Evolutionary conservation across 345 rosid species (phyloP).

Genomic region (Litchi chinensis): DNA sequence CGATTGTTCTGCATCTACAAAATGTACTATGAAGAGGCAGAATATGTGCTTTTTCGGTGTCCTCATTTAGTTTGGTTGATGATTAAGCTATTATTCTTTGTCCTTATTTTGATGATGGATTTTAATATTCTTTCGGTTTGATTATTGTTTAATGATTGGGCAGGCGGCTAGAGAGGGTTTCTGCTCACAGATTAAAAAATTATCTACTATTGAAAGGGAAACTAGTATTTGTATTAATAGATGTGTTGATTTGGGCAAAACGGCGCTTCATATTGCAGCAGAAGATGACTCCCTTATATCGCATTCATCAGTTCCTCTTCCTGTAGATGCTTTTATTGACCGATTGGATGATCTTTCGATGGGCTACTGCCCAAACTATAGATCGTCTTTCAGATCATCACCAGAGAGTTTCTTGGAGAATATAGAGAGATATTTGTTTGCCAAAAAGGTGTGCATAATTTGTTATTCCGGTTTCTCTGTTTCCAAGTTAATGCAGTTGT

Average conservation of each 20-base stretch:
- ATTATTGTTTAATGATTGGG: constrained; percentile 9
- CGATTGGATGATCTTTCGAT: constrained; percentile 64
- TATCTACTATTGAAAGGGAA: constrained; percentile 54
- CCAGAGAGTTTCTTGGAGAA: constrained; percentile 51
- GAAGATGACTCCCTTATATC: constrained; percentile 71
- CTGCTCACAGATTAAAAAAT: constrained; percentile 34
- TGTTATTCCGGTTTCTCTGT: not conserved
- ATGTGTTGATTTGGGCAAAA: constrained; percentile 55
- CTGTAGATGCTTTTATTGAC: constrained; percentile 56
- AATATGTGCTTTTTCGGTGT: not conserved
- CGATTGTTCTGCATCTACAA: not conserved
- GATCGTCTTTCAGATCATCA: constrained; percentile 36
- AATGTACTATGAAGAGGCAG: not conserved
- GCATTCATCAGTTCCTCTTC: constrained; percentile 66
- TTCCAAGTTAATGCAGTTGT: not conserved
- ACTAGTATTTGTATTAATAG: constrained; percentile 61
- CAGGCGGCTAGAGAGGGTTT: constrained; percentile 57
- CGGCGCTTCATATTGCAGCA: constrained; percentile 62
- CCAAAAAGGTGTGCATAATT: constrained; percentile 45
- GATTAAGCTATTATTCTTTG: not conserved
- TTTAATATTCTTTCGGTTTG: not conserved
- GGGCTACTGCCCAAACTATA: constrained; percentile 53
- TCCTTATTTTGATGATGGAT: not conserved
- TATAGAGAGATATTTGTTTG: constrained; percentile 49
- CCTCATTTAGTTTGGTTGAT: not conserved